Conservation (phyloP, 768 basidiomycete species). For the Solioccasus polychromus region DNA sequence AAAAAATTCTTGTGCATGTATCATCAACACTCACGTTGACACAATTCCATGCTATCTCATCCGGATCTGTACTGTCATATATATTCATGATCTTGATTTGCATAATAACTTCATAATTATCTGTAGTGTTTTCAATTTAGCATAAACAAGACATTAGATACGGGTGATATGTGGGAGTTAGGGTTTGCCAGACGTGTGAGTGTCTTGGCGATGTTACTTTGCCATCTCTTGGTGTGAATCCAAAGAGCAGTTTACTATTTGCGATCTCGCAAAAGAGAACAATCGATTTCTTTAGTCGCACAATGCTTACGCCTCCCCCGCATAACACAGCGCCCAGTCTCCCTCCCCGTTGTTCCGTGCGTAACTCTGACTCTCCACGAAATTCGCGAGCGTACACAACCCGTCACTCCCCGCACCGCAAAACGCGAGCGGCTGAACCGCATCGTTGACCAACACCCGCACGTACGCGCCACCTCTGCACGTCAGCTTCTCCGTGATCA, state of each 20-base stretch:
- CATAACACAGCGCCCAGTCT: constrained; percentile 69
- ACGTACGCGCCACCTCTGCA: constrained; percentile 52
- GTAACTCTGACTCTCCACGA: constrained; percentile 71
- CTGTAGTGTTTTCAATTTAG: too few relatives aligned
- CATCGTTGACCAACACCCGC: constrained; percentile 78
- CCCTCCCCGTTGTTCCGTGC: constrained; percentile 66
- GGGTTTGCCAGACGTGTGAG: too few relatives aligned
- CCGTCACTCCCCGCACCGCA: constrained; percentile 53
- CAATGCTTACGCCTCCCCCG: too few relatives aligned
- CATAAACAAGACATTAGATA: too few relatives aligned
- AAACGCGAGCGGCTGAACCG: constrained; percentile 58
- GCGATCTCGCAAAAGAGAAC: too few relatives aligned
- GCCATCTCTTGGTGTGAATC: too few relatives aligned
- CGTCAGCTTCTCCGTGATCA: constrained; percentile 69
- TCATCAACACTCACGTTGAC: constrained; percentile 14
- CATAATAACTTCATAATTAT: background rate
- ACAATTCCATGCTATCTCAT: constrained; percentile 11
- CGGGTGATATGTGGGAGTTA: too few relatives aligned
- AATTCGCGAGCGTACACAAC: constrained; percentile 60
- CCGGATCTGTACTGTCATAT: constrained; percentile 14
- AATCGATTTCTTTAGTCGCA: too few relatives aligned
- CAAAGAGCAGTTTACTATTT: too few relatives aligned
- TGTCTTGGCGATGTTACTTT: too few relatives aligned
- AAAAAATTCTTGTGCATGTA: constrained; percentile 13
- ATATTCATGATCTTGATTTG: constrained; percentile 8